A percentile compares a stretch with the other conserved stretches of the same genome.
These are phyloP conservation scores for Phialophora verrucosa DNA, from an alignment of 2,329 filamentous ascomycete species.

Conservation along the genomic window DNA sequence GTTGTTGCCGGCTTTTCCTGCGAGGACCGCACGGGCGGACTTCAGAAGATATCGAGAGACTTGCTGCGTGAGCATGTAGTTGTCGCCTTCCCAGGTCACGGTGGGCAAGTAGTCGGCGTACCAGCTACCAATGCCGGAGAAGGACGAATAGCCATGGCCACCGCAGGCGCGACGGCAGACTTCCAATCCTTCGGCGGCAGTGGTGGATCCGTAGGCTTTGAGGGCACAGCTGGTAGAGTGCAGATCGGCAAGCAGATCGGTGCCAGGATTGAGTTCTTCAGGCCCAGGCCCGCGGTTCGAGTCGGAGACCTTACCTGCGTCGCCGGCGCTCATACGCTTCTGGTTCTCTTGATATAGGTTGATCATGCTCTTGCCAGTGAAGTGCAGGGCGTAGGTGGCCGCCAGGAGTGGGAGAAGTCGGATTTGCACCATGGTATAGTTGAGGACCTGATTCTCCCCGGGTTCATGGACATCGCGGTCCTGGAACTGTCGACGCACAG, in stretches of 20 bases:
- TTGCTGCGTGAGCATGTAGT: constrained; percentile 83
- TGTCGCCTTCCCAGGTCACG: constrained; percentile 76
- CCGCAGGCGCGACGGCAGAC: constrained; percentile 76
- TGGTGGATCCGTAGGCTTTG: constrained; percentile 74
- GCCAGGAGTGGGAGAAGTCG: constrained; percentile 74
- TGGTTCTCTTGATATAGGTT: constrained; percentile 74
- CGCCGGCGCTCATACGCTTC: constrained; percentile 63
- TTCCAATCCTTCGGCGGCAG: constrained; percentile 75
- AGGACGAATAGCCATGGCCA: constrained; percentile 76
- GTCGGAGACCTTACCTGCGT: constrained; percentile 50
- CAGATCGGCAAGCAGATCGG: constrained; percentile 72
- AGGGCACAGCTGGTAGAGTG: constrained; percentile 78
- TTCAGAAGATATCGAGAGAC: constrained; percentile 78
- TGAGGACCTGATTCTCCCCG: constrained; percentile 75
- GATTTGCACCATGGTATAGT: constrained; percentile 82
- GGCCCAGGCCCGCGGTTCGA: constrained; percentile 66
- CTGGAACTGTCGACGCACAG: constrained; percentile 77
- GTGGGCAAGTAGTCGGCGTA: constrained; percentile 78
- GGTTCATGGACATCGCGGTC: constrained; percentile 69
- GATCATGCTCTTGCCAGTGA: constrained; percentile 79
- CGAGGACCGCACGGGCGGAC: constrained; percentile 72
- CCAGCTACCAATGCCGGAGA: constrained; percentile 76
- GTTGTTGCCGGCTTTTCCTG: constrained; percentile 67
- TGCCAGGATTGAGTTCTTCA: constrained; percentile 69
- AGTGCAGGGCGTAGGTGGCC: constrained; percentile 77